A percentile compares a stretch with the other conserved stretches of the same genome.
Conservation (phyloP, 2,329 filamentous ascomycete genomes). For the Claviceps cyperi region DNA sequence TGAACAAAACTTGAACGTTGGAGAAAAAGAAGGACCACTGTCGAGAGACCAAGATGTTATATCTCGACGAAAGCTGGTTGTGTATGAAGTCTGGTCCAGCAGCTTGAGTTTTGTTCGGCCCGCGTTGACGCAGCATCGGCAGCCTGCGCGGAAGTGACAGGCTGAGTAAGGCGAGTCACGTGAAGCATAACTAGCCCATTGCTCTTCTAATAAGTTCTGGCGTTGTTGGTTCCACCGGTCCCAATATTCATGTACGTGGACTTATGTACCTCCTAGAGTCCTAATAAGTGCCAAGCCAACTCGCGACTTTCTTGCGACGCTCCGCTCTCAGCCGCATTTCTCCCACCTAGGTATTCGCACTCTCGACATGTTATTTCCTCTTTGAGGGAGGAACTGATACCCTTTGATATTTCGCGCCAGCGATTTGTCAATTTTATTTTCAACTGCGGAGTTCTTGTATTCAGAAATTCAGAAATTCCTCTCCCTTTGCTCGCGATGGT, state of each 20-base stretch:
- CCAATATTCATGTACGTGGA: too few species aligned
- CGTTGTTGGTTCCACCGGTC: too few species aligned
- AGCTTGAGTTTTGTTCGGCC: conserved; percentile 1
- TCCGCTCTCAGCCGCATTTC: neutral
- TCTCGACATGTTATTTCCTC: neutral
- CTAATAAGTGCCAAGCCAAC: neutral
- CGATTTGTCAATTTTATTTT: neutral
- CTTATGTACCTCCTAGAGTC: neutral
- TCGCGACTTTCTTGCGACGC: conserved; percentile 3
- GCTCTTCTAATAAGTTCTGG: neutral
- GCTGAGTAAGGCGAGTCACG: conserved; percentile 11
- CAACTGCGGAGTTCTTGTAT: neutral
- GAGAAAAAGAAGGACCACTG: neutral
- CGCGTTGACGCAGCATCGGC: conserved; percentile 6
- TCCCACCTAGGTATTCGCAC: neutral
- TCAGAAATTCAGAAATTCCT: neutral
- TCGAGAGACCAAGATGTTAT: neutral
- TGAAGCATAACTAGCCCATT: conserved; percentile 1
- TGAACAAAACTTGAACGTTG: neutral
- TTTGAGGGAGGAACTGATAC: neutral
- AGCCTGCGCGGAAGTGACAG: conserved; percentile 6
- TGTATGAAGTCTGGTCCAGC: neutral
- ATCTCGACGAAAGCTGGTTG: neutral
- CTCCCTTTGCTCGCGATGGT: conserved; percentile 15
- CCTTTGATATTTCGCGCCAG: neutral